These are phyloP conservation scores for Lindgomyces ingoldianus DNA, from an alignment of 495 filamentous ascomycete species.

Conservation along the genomic window DNA sequence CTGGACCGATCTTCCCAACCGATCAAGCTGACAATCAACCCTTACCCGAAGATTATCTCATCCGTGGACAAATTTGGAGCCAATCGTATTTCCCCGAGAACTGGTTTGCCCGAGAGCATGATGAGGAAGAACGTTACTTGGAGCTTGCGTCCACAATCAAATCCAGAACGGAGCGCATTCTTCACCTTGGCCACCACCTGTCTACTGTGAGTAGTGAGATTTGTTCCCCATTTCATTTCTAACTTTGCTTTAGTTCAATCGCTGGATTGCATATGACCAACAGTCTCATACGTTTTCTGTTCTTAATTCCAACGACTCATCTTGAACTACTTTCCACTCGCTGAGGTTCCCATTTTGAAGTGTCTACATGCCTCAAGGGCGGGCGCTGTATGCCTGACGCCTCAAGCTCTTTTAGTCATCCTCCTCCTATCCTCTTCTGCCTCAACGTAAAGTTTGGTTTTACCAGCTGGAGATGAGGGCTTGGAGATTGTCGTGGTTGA, in stretches of 20 bases:
- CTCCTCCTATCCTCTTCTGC: no score
- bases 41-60: constrained; percentile 79
- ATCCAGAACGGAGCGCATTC: constrained; percentile 68
- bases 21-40: constrained; percentile 46
- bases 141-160: constrained; percentile 67
- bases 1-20: constrained; percentile 24
- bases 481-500: no score
- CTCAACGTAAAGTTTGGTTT: no score
- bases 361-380: no score
- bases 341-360: no score
- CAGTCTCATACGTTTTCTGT: constrained; percentile 26
- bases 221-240: constrained; percentile 1
- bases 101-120: constrained; percentile 71
- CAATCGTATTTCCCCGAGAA: constrained; percentile 65
- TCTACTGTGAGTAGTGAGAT: constrained; percentile 23
- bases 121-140: constrained; percentile 74
- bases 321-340: constrained; percentile 1
- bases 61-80: constrained; percentile 75
- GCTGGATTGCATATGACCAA: constrained; percentile 31
- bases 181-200: constrained; percentile 58
- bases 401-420: no score
- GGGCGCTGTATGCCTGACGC: no score
- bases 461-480: no score
- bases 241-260: constrained; percentile 21
- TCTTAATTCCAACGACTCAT: background rate